Percentiles rank a stretch among this genome's conserved stretches.
Conservation (phyloP, 2,329 filamentous ascomycete genomes). For the Myriangium duriaei region DNA sequence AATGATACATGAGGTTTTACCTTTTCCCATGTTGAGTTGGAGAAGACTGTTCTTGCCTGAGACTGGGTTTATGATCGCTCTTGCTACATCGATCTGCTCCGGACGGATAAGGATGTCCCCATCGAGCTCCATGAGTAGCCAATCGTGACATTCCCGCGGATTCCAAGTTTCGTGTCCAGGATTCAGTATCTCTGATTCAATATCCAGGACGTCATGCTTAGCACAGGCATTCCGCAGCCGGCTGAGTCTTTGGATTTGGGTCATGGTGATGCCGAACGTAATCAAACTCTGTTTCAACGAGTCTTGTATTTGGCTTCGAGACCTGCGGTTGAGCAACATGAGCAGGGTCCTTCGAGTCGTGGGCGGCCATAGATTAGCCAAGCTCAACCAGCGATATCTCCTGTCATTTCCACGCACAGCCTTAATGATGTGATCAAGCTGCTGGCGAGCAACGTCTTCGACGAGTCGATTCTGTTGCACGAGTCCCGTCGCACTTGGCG, state of each 20-base stretch:
- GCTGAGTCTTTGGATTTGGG: conserved; percentile 5
- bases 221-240: neutral
- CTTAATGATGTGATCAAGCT: too few relatives aligned
- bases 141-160: conserved; percentile 42
- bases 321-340: conserved; percentile 3
- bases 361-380: too few relatives aligned
- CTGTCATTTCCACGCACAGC: too few relatives aligned
- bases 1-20: conserved; percentile 57
- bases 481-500: too few relatives aligned
- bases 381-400: too few relatives aligned
- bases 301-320: neutral
- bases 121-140: conserved; percentile 52
- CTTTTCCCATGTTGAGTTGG: conserved; percentile 61
- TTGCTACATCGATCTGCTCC: conserved; percentile 46
- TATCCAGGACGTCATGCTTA: neutral
- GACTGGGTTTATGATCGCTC: conserved; percentile 37
- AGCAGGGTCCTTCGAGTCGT: too few relatives aligned
- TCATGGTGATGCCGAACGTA: neutral
- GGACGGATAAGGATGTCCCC: conserved; percentile 48
- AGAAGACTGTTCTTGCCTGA: conserved; percentile 32
- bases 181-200: conserved; percentile 29
- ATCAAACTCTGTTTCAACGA: neutral
- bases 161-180: conserved; percentile 46
- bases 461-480: too few relatives aligned
- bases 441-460: too few relatives aligned